Conservation (phyloP, 176 grass and related monocot genomes). For the Ananas comosus region DNA sequence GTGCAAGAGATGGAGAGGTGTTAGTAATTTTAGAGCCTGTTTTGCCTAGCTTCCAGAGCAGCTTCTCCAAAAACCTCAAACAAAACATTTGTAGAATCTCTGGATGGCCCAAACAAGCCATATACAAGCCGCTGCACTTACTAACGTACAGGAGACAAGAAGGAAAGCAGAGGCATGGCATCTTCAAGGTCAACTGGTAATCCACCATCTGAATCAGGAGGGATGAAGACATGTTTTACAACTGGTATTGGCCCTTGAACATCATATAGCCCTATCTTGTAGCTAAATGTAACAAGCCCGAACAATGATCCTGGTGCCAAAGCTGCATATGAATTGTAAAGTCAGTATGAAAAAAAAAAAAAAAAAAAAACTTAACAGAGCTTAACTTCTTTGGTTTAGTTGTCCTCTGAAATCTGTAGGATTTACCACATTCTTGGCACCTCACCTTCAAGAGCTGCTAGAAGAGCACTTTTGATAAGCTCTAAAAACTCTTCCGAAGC, state of each 20-base stretch:
- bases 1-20: neutral
- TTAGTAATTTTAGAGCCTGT: neutral
- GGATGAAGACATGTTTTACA: conserved; percentile 87
- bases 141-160: conserved; percentile 79
- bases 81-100: no score
- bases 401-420: neutral
- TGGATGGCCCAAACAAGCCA: no score
- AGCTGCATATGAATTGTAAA: conserved; percentile 39
- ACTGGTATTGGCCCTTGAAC: conserved; percentile 78
- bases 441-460: conserved; percentile 85
- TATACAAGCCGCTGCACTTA: neutral
- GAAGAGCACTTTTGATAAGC: conserved; percentile 75
- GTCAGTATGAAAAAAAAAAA: conserved; percentile 9
- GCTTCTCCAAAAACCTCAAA: no score
- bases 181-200: conserved; percentile 68
- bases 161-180: conserved; percentile 79
- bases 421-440: neutral
- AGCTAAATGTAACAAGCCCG: conserved; percentile 88
- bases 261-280: conserved; percentile 96
- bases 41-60: no score
- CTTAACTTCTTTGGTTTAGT: neutral
- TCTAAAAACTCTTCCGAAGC: conserved; percentile 96
- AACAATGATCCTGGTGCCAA: conserved; percentile 78
- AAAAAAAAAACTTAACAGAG: neutral
- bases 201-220: conserved; percentile 45